These are phyloP conservation scores for Rhododendron ovatum DNA, from an alignment of 148 eudicot genomes.

Conservation along the genomic window DNA sequence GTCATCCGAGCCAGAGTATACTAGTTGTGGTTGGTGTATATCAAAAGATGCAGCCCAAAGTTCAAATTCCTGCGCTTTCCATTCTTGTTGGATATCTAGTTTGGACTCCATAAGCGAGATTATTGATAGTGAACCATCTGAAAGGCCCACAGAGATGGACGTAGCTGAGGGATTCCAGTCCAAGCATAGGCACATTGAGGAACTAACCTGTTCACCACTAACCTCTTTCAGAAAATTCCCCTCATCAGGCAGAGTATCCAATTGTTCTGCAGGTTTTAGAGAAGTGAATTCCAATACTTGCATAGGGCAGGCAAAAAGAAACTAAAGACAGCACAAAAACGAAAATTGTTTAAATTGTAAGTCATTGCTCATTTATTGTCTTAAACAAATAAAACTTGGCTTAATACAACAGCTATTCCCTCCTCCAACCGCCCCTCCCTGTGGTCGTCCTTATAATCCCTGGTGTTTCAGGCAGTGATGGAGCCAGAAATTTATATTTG, in stretches of 20 bases:
- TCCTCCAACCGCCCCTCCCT: not conserved
- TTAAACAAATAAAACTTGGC: not conserved
- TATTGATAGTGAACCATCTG: slow-evolving; percentile 77
- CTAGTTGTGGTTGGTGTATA: slow-evolving; percentile 62
- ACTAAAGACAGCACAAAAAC: not conserved
- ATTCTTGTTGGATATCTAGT: slow-evolving; percentile 42
- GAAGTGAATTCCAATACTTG: not conserved
- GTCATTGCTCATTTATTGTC: not conserved
- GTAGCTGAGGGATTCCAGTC: slow-evolving; percentile 80
- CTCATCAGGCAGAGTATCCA: slow-evolving; percentile 13
- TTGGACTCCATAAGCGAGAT: slow-evolving; percentile 56
- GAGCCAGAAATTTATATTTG: not conserved
- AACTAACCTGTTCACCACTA: slow-evolving; percentile 46
- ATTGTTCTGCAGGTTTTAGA: not conserved
- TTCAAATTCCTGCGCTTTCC: slow-evolving; percentile 96
- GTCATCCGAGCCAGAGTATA: slow-evolving; percentile 95
- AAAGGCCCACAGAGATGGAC: slow-evolving; percentile 73
- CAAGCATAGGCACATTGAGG: slow-evolving; percentile 86
- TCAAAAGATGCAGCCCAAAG: slow-evolving; percentile 86
- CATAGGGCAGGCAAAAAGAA: not conserved
- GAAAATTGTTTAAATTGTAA: not conserved
- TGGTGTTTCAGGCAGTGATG: not conserved
- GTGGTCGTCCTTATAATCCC: not conserved
- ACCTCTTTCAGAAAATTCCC: slow-evolving; percentile 50
- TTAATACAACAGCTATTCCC: not conserved